A percentile compares a stretch with the other conserved stretches of the same genome.
Conservation (phyloP, 495 filamentous ascomycete species). For the Penicillium paxilli region DNA sequence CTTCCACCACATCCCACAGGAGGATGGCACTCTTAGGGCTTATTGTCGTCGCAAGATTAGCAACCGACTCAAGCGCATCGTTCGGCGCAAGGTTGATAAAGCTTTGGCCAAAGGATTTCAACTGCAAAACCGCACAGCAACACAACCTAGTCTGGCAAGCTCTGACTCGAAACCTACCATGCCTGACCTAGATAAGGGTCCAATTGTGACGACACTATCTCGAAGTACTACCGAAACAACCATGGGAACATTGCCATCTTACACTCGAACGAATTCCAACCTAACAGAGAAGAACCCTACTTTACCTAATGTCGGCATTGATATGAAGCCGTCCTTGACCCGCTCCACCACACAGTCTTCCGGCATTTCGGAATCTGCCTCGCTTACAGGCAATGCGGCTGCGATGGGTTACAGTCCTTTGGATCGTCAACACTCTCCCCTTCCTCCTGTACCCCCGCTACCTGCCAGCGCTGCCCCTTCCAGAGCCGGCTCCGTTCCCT, state of each 20-base stretch:
- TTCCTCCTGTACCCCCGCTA: conserved; percentile 25
- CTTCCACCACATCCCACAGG: conserved; percentile 80
- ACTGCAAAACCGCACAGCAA: conserved; percentile 58
- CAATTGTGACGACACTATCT: conserved; percentile 58
- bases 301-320: conserved; percentile 25
- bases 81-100: conserved; percentile 78
- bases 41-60: conserved; percentile 93
- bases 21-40: conserved; percentile 73
- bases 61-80: conserved; percentile 74
- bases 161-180: conserved; percentile 63
- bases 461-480: conserved; percentile 11
- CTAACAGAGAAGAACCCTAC: conserved; percentile 14
- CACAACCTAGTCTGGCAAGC: conserved; percentile 50
- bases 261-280: conserved; percentile 19
- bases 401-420: conserved; percentile 26
- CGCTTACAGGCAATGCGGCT: conserved; percentile 20
- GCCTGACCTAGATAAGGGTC: conserved; percentile 60
- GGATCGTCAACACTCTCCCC: conserved; percentile 13
- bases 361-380: conserved; percentile 23
- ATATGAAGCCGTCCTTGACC: conserved; percentile 19
- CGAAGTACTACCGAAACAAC: conserved; percentile 69
- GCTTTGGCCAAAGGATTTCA: conserved; percentile 74
- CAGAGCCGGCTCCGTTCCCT: conserved; percentile 8
- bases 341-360: conserved; percentile 27
- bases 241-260: conserved; percentile 43